phyloP scores from a whole-genome alignment of 2,329 filamentous ascomycete species.

The Colletotrichum brevisporum region DNA sequence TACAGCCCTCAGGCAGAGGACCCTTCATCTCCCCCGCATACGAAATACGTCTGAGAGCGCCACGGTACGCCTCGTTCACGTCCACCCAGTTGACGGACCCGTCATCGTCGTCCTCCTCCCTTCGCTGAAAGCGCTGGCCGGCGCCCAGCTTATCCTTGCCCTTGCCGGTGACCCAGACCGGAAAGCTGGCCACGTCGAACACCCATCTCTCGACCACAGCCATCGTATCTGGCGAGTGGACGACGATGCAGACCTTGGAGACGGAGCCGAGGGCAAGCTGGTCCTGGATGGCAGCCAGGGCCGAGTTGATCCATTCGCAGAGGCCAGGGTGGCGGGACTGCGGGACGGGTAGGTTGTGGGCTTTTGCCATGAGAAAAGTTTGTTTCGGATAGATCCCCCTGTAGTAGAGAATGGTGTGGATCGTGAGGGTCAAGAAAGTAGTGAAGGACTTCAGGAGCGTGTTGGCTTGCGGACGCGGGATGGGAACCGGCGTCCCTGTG shows the following conservation, averaged over 20 bases:
- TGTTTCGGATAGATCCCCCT: constrained; percentile 82
- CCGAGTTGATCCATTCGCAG: constrained; percentile 88
- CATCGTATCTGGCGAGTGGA: constrained; percentile 56
- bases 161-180: constrained; percentile 52
- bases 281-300: constrained; percentile 77
- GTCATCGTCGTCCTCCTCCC: constrained; percentile 44
- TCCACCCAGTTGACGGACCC: constrained; percentile 66
- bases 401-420: constrained; percentile 90
- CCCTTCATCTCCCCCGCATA: constrained; percentile 70
- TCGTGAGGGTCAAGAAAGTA: constrained; percentile 84
- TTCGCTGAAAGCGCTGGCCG: constrained; percentile 41
- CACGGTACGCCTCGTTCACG: constrained; percentile 80
- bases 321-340: constrained; percentile 90
- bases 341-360: constrained; percentile 87
- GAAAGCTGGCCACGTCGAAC: constrained; percentile 70
- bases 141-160: constrained; percentile 44
- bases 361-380: constrained; percentile 84
- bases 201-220: constrained; percentile 73
- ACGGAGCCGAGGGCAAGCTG: constrained; percentile 75
- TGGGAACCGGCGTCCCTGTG: constrained; percentile 37
- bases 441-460: constrained; percentile 78
- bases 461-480: constrained; percentile 60
- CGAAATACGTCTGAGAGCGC: constrained; percentile 73
- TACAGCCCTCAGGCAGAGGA: constrained; percentile 74
- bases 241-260: constrained; percentile 62